These are phyloP conservation scores for Yamadazyma mexicana DNA, from an alignment of 1,139 yeast species.

Conservation along the genomic window DNA sequence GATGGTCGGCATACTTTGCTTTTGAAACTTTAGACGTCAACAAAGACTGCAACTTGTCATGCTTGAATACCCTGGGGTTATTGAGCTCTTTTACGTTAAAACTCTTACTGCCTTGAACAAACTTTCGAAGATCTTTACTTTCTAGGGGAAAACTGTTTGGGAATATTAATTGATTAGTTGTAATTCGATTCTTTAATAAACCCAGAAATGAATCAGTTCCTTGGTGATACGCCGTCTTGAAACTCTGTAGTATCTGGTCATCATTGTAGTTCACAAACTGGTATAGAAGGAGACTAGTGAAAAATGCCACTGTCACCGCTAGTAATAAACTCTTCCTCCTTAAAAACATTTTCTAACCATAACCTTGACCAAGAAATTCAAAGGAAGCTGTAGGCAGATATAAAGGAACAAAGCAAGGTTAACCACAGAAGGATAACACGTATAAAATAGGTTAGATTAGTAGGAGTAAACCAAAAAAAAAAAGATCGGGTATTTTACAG, in stretches of 20 bases:
- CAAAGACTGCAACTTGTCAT: constrained; percentile 3
- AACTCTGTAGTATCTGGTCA: constrained; percentile 8
- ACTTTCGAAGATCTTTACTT: constrained; percentile 14
- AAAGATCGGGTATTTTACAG: not conserved
- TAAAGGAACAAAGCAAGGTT: not conserved
- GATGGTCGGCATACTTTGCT: constrained; percentile 17
- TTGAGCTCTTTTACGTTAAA: constrained; percentile 13
- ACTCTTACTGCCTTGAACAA: constrained; percentile 12
- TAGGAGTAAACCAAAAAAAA: not conserved
- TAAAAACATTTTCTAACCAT: not conserved
- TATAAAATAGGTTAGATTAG: too few relatives aligned
- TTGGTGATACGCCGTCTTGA: constrained; percentile 16
- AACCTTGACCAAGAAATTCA: not conserved
- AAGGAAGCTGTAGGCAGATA: too few relatives aligned
- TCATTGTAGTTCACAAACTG: constrained; percentile 8
- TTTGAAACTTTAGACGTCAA: constrained; percentile 9
- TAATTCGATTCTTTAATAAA: constrained; percentile 12
- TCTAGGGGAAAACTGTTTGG: constrained; percentile 19
- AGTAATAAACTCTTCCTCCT: constrained; percentile 3
- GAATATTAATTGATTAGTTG: constrained; percentile 21
- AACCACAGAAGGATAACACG: not conserved
- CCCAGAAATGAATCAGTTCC: constrained; percentile 12
- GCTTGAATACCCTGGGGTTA: constrained; percentile 16
- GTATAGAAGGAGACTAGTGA: constrained; percentile 5
- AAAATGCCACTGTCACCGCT: constrained; percentile 5